Evolutionary conservation across 2,329 filamentous ascomycete species (phyloP), one percentile per base, ranked within the genome.

Genomic region (Canariomyces notabilis): DNA sequence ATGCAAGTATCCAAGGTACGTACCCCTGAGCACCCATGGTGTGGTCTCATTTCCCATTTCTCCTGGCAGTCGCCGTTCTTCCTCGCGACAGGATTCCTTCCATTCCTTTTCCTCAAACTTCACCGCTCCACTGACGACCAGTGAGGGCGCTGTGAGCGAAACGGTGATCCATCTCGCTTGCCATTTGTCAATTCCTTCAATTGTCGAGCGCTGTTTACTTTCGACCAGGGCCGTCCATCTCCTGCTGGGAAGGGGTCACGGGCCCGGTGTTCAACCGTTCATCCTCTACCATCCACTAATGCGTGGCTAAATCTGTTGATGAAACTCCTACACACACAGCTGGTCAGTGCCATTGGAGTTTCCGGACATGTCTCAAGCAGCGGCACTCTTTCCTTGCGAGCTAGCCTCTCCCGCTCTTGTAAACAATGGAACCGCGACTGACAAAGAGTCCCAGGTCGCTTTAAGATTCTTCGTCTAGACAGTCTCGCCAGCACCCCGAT

Each of bases 161-260:
- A 14, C 26, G 6, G 14, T 15, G 33, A 18, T 15, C 29, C 19
- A n/a, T 44, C 21, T 20, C 19, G 21, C 19, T 37, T 42, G 42
- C 45, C 16, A 38, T 35, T 36, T 40, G 6, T 39, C 37, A 22
- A 33, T 33, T 42, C 33, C 12, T 15, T 37, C 19, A 16, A 16
- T 35, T 21, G 26, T 29, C 19, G 6, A 34, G 41, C 20, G 39
- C 42, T 41, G n/a, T 16, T 42, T 36, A 21, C 12, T 18, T 42
- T 33, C 15, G 40, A 45, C 20, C 18, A 32, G 48, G 42, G 39
- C 37, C 38, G 40, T 42, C 42, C 33, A 39, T 49, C 46, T 53
- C 53, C 53, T 55, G 50, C 53, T 53, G 53, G 53, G 42, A 55
- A 53, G 53, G 53, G 49, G 48, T 53, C 39, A 48, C 43, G 46